phyloP scores from a whole-genome alignment of 176 grass and related monocot species.

The Leersia perrieri region DNA sequence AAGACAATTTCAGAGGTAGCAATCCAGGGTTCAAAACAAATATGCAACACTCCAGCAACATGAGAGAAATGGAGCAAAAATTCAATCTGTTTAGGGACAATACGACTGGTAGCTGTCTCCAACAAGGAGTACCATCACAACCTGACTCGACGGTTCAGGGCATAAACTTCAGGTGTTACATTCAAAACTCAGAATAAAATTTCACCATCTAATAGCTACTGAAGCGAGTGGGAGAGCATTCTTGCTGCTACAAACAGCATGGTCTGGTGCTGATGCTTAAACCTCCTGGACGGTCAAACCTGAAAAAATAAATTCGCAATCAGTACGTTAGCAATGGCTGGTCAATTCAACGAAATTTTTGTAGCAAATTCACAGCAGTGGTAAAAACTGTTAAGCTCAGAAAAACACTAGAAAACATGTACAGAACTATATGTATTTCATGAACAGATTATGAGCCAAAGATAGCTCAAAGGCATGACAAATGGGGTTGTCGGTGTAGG shows the following conservation, averaged over 20 bases:
- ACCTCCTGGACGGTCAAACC: slow-evolving; percentile 73
- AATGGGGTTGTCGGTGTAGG: background rate
- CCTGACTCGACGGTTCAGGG: slow-evolving; percentile 8
- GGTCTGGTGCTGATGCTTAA: slow-evolving; percentile 24
- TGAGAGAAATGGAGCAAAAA: background rate
- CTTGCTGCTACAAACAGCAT: background rate
- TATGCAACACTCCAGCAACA: background rate
- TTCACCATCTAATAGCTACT: slow-evolving; percentile 5
- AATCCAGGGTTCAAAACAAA: background rate
- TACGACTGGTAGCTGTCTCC: background rate
- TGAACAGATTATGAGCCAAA: background rate
- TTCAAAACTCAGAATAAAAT: background rate
- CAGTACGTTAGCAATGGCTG: background rate
- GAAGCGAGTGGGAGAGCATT: background rate
- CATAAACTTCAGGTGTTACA: slow-evolving; percentile 19
- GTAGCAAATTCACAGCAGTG: background rate
- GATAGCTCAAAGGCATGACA: background rate
- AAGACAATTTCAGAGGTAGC: background rate
- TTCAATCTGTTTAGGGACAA: background rate
- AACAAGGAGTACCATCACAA: background rate
- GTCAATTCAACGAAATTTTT: background rate
- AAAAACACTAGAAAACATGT: background rate
- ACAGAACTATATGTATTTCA: no score
- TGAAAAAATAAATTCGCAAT: background rate
- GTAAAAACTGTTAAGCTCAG: background rate